Base-by-base conservation (phyloP, 2,329 filamentous ascomycete genomes). In the Trichoderma pleuroti region DNA sequence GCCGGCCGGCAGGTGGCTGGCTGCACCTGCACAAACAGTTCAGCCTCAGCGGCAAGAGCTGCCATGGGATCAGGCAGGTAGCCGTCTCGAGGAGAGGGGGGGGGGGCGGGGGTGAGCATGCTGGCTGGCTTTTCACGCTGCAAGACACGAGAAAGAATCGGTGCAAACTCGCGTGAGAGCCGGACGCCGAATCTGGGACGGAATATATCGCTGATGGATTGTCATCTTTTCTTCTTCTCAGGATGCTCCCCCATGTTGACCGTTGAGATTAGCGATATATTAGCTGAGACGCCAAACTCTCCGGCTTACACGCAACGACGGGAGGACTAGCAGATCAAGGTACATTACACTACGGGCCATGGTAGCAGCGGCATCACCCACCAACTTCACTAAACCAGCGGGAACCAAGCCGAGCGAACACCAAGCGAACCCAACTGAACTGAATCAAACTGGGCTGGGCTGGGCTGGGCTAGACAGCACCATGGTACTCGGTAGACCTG, bases 11-110 rank as follows among this genome's bases (percentile, higher is more conserved):
- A 49, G 21, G 66, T 68, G 56, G 66, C 56, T 68, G 56, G 66
- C 66, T 61, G 66, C 56, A 68, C 56, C 66, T 68, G 66, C 66
- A 68, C 56, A 60, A 68, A 68, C 39, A 49, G 21, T 61, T 68
- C 66, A 68, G 66, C 66, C 64, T 68, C 66, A 61, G 66, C 66
- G 66, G 36, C 65, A 68, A 68, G 54, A 26, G 42, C 56, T 52
- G 39, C 39, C 56, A 68, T 61, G 26, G 34, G 42, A 30, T 26
- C 56, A 59, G 64, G 64, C 32, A 68, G 63, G 63, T 26, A 26
- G 36, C 49, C 21, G 60, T 42, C 24, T 34, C 63, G 32, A 34
- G 56, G 64, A 59, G 54, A 32, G 26, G 24, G 46, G 36, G 24
- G 24, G 24, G 26, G 11, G 28, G 42, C n/a, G 42, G 36, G 28